Base-by-base conservation (phyloP, 371 early-diverging fungal species). In the Chytridium lagenaria region DNA sequence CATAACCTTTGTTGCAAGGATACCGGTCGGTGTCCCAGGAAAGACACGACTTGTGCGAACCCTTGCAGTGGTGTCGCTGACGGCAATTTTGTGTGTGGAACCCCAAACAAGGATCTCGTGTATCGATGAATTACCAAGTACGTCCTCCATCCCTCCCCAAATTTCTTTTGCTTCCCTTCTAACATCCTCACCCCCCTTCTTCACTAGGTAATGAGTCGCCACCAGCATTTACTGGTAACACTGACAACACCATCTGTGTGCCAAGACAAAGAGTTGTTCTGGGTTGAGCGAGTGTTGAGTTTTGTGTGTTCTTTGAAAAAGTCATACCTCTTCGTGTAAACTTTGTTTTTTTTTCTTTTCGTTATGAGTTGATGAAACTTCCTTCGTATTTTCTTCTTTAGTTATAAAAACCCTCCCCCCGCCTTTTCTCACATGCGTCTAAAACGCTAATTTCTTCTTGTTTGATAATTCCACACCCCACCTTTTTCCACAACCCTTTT, bases 1-100 rank as follows among this genome's bases (percentile, higher is more conserved):
- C 23, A 15, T 55, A 26, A 26, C 10, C 7, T 30, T 10, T 55
- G 57, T 23, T 55, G 57, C 26, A 19, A 55, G 57, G 26, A 26
- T 10, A 55, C 26, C 57, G 57, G 57, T 26, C 23, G 5, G 15
- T 55, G 57, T 55, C 57, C 57, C 16, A 55, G 57, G 26, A 55
- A 26, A 23, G 23, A 19, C 57, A 23, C 22, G 23, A 26, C 57
- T 10, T 55, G 57, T 23, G 5, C 30, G 22, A 55, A 55, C 57
- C 57, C 57, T 55, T 55, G 57, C 57, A 16, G 7, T 7, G 23
- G 23, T 19, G 26, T 55, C 26, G 15, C 57, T 26, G 57, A 55
- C 23, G 57, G 30, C 26, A 5, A 19, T 7, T 55, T 55, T 30
- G 23, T 55, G 7, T 55, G 57, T 26, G 57, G 57, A 16, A 55